phyloP scores from a whole-genome alignment of 805 yeast genomes.

The Pichia phayaonensis region DNA sequence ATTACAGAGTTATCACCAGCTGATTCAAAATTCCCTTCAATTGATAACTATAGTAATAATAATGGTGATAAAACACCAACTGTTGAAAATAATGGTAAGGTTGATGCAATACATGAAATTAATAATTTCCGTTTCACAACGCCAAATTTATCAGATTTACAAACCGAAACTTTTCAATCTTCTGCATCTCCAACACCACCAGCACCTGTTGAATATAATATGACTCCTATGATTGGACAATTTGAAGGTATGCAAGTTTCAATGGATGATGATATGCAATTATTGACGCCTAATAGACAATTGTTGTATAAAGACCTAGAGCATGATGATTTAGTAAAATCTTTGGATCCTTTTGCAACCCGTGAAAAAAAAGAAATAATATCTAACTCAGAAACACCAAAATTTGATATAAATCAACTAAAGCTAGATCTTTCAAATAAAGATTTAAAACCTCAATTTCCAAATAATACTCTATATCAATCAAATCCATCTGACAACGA shows the following conservation, averaged over 20 bases:
- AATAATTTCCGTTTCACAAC: neutral
- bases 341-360: neutral
- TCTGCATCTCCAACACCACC: neutral
- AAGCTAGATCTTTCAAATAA: constrained; percentile 1
- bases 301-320: constrained; percentile 1
- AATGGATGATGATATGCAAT: constrained; percentile 6
- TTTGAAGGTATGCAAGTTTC: constrained; percentile 11
- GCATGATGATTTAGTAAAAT: neutral
- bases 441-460: constrained; percentile 4
- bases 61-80: neutral
- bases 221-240: constrained; percentile 13
- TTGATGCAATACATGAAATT: neutral
- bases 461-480: neutral
- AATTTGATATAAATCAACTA: constrained; percentile 1
- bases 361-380: neutral
- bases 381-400: neutral
- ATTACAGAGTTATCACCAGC: neutral
- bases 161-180: neutral
- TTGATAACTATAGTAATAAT: neutral
- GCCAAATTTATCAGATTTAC: neutral
- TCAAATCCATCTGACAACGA: constrained; percentile 12
- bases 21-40: neutral
- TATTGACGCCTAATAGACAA: constrained; percentile 7
- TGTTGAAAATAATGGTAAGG: neutral
- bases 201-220: neutral